phyloP scores from a whole-genome alignment of 2,329 filamentous ascomycete species.

The Exutisphaerella laricina region DNA sequence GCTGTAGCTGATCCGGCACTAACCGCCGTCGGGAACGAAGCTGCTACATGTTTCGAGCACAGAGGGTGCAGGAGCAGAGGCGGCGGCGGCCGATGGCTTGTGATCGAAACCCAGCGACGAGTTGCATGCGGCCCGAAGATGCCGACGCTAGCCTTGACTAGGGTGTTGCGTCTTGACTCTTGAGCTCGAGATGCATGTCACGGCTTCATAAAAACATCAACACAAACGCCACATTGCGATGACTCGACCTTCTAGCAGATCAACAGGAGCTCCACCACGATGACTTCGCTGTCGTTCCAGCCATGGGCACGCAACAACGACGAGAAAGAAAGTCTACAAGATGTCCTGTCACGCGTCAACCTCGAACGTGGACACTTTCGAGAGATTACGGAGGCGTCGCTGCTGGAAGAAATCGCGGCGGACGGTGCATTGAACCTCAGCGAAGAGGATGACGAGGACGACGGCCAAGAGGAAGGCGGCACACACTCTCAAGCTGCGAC shows the following conservation, averaged over 20 bases:
- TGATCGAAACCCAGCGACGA: neutral
- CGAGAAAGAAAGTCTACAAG: slow-evolving; percentile 58
- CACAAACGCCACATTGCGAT: too few relatives aligned
- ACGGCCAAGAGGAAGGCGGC: slow-evolving; percentile 34
- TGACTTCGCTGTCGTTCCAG: slow-evolving; percentile 52
- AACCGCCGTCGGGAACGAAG: neutral
- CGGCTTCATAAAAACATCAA: too few relatives aligned
- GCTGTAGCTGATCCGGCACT: neutral
- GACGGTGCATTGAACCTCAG: slow-evolving; percentile 36
- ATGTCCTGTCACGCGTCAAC: slow-evolving; percentile 75
- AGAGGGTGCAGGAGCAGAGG: too few relatives aligned
- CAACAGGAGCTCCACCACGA: slow-evolving; percentile 10
- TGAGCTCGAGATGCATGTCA: too few relatives aligned
- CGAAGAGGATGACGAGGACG: slow-evolving; percentile 45
- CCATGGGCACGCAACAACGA: slow-evolving; percentile 54
- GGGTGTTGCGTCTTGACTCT: too few relatives aligned
- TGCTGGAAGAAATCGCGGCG: slow-evolving; percentile 62
- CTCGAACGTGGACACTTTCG: slow-evolving; percentile 75
- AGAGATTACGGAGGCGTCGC: slow-evolving; percentile 65
- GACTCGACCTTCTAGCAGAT: neutral
- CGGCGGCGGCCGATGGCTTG: neutral
- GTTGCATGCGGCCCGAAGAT: neutral
- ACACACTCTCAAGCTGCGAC: slow-evolving; percentile 15
- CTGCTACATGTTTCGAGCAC: slow-evolving; percentile 1
- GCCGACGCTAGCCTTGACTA: too few relatives aligned